phyloP scores from a whole-genome alignment of 1,139 yeast species.

The Suhomyces wounanorum region DNA sequence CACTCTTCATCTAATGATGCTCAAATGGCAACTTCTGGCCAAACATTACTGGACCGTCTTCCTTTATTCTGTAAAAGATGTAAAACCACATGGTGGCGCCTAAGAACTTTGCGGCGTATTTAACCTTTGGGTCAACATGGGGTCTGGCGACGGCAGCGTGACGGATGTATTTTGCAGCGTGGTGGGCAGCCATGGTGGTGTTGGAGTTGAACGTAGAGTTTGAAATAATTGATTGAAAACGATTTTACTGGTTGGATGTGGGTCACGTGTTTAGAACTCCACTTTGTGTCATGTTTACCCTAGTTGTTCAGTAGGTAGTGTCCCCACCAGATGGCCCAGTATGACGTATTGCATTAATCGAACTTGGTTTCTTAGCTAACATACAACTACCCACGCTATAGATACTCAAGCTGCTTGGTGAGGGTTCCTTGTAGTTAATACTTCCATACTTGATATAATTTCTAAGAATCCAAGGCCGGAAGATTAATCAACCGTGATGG shows the following conservation, averaged over 20 bases:
- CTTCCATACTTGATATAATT: too few relatives aligned
- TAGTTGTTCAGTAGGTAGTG: too few relatives aligned
- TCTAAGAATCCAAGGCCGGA: too few relatives aligned
- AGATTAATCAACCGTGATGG: too few relatives aligned
- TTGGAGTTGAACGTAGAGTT: not conserved
- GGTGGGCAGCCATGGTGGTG: slow-evolving; percentile 40
- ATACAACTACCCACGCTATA: too few relatives aligned
- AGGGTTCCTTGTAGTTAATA: too few relatives aligned
- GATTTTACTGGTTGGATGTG: slow-evolving; percentile 17
- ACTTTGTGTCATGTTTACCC: too few relatives aligned
- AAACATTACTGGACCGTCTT: slow-evolving; percentile 65
- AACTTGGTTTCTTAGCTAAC: too few relatives aligned
- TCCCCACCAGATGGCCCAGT: too few relatives aligned
- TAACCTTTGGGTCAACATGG: slow-evolving; percentile 54
- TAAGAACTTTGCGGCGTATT: slow-evolving; percentile 61
- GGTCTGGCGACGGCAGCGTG: slow-evolving; percentile 58
- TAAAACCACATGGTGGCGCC: slow-evolving; percentile 91
- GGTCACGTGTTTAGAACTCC: slow-evolving; percentile 6
- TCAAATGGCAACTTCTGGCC: slow-evolving; percentile 49
- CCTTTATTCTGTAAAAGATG: slow-evolving; percentile 75
- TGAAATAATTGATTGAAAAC: slow-evolving; percentile 9
- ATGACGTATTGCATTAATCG: too few relatives aligned
- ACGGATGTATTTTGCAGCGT: slow-evolving; percentile 49
- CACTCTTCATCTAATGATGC: slow-evolving; percentile 26
- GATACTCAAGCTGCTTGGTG: too few relatives aligned